Evolutionary conservation across 2,329 filamentous ascomycete genomes (phyloP).

Genomic region (Hortaea werneckii): DNA sequence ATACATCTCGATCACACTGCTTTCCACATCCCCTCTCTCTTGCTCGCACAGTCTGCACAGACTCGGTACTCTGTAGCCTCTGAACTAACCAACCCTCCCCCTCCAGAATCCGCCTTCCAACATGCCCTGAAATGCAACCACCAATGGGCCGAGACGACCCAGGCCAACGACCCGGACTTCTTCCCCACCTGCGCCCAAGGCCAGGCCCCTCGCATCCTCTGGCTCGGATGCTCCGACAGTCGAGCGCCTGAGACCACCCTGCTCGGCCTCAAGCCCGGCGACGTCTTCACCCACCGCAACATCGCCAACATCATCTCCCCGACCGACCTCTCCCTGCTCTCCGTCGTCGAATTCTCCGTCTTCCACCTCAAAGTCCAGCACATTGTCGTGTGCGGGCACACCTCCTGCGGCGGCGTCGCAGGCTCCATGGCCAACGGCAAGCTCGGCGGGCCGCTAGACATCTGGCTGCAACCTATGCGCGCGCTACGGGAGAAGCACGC

Average conservation of each 20-base stretch:
- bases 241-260: constrained; percentile 77
- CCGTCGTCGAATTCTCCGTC: constrained; percentile 73
- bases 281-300: constrained; percentile 84
- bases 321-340: constrained; percentile 63
- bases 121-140: constrained; percentile 57
- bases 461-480: constrained; percentile 50
- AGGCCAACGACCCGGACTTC: constrained; percentile 57
- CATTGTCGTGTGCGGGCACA: constrained; percentile 53
- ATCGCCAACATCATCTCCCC: constrained; percentile 74
- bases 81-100: neutral
- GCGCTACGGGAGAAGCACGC: constrained; percentile 45
- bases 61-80: neutral
- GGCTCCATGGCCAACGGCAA: constrained; percentile 47
- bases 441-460: constrained; percentile 46
- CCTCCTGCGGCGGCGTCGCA: constrained; percentile 48
- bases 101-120: constrained; percentile 17
- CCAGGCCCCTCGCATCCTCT: constrained; percentile 60
- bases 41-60: neutral
- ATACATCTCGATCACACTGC: neutral
- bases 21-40: neutral
- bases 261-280: constrained; percentile 66
- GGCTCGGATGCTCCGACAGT: constrained; percentile 81
- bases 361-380: constrained; percentile 56
- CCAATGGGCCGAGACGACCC: constrained; percentile 57
- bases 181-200: constrained; percentile 58